Evolutionary conservation across 176 grass and related monocot genomes (phyloP), one percentile per base, ranked within the genome.

Genomic region (Rhynchospora tenuis): DNA sequence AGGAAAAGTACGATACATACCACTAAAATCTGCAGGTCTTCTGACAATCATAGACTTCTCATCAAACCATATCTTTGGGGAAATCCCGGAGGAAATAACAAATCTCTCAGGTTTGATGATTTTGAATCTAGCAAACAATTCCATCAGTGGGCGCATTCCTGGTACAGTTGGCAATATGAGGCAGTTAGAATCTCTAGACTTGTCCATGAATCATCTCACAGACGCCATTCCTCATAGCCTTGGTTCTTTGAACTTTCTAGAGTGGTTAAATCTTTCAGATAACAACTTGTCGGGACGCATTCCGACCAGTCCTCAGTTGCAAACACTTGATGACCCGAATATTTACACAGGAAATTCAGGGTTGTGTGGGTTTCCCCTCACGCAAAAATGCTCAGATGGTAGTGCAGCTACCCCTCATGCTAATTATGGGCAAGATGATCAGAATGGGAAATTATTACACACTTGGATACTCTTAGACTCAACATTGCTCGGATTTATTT

Each of bases 201-300:
- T 93, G 54, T 84, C 88, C 14, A 66, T 86, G 59, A 90, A 88
- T 80, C 47, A 83, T 23, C 81, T 90, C n/a, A 84, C 59, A 0
- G 55, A 78, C 23, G 11, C 57, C 3, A 90, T 93, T 74, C 91
- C 88, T 72, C 38, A 54, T 8, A 88, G 84, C 84, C 81, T 91
- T 45, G 7, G 78, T 12, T 15, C 3, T 15, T 52, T 91, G 22
- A 74, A 79, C 9, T 83, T 7, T 71, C 71, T 94, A 13, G 52
- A 62, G 23, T 0, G 1, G 2, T 61, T 91, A 67, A 87, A 91
- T 46, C 26, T 91, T 22, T 85, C 91, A 59, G 82, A 85, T 17
- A 93, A 93, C 51, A 68, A 87, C 68, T 57, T 93, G 2, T 83
- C 84, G 2, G 89, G 91, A 73, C 59, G 24, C 23, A 93, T 93